These are phyloP conservation scores for Aspergillus conjunctus DNA, from an alignment of 495 filamentous ascomycete genomes.

Conservation along the genomic window DNA sequence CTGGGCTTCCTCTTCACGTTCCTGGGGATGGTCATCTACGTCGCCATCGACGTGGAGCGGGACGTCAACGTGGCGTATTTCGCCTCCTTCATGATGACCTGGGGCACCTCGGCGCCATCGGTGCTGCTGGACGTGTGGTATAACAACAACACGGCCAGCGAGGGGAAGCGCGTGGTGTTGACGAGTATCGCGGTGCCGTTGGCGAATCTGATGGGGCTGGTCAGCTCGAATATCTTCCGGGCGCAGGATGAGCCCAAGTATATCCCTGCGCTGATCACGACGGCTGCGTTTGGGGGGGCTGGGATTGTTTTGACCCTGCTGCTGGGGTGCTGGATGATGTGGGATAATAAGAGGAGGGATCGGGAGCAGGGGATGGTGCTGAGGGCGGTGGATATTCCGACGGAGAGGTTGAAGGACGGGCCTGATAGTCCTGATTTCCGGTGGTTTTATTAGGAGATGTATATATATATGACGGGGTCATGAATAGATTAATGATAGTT, in stretches of 20 bases:
- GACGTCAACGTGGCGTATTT: conserved; percentile 68
- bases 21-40: conserved; percentile 71
- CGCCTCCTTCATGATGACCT: conserved; percentile 80
- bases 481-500: background rate
- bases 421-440: conserved; percentile 63
- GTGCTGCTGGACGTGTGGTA: conserved; percentile 61
- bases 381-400: conserved; percentile 65
- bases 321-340: conserved; percentile 66
- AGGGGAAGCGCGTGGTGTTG: conserved; percentile 65
- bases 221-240: conserved; percentile 70
- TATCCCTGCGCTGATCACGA: conserved; percentile 70
- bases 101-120: conserved; percentile 53
- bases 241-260: conserved; percentile 69
- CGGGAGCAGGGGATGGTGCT: conserved; percentile 58
- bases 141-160: conserved; percentile 77
- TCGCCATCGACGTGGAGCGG: conserved; percentile 56
- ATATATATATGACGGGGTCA: background rate
- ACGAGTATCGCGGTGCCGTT: conserved; percentile 71
- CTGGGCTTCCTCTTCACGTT: conserved; percentile 71
- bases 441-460: conserved; percentile 42
- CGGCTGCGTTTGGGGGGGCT: conserved; percentile 66
- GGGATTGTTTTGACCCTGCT: conserved; percentile 58
- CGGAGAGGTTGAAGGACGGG: conserved; percentile 65
- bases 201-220: conserved; percentile 76
- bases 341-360: conserved; percentile 69